Evolutionary conservation across 75 land plant species (phyloP).

Genomic region (Picea sitchensis): DNA sequence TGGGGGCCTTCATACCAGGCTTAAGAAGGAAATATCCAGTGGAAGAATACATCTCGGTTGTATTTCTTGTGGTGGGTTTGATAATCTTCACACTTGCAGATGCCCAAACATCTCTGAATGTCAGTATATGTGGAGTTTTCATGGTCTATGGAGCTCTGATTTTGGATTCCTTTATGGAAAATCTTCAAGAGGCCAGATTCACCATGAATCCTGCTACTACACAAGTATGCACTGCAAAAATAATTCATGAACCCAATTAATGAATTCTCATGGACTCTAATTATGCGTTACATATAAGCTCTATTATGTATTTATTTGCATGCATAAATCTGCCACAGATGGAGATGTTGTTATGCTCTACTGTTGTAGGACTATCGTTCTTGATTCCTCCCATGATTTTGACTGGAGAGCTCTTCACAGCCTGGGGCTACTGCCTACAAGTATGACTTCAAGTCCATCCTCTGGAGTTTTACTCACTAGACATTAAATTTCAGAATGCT

Average conservation of each 20-base stretch:
- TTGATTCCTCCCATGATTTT: slow-evolving; percentile 85
- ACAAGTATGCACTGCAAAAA: slow-evolving; percentile 44
- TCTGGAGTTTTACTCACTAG: too few relatives aligned
- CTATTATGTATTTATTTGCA: too few relatives aligned
- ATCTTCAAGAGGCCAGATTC: slow-evolving; percentile 96
- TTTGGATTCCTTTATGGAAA: slow-evolving; percentile 92
- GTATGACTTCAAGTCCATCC: slow-evolving; percentile 19
- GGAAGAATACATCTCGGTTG: slow-evolving; percentile 85
- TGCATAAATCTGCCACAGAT: slow-evolving; percentile 31
- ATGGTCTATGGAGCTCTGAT: slow-evolving; percentile 89
- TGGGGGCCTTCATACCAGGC: slow-evolving; percentile 99
- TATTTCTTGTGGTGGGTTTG: slow-evolving; percentile 80
- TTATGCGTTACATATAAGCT: too few relatives aligned
- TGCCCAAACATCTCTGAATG: slow-evolving; percentile 91
- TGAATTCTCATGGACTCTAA: too few relatives aligned
- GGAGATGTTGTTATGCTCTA: slow-evolving; percentile 98
- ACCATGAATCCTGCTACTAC: slow-evolving; percentile 89
- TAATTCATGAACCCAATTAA: too few relatives aligned
- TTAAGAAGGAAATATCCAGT: slow-evolving; percentile 78
- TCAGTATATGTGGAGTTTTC: slow-evolving; percentile 79
- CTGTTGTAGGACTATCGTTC: slow-evolving; percentile 79
- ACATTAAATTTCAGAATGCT: too few relatives aligned
- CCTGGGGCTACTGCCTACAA: slow-evolving; percentile 81
- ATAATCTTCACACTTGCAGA: slow-evolving; percentile 96
- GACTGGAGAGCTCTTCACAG: slow-evolving; percentile 86